These are phyloP conservation scores for Ogataea hybrid DNA, from an alignment of 1,139 yeast species.

Conservation along the genomic window DNA sequence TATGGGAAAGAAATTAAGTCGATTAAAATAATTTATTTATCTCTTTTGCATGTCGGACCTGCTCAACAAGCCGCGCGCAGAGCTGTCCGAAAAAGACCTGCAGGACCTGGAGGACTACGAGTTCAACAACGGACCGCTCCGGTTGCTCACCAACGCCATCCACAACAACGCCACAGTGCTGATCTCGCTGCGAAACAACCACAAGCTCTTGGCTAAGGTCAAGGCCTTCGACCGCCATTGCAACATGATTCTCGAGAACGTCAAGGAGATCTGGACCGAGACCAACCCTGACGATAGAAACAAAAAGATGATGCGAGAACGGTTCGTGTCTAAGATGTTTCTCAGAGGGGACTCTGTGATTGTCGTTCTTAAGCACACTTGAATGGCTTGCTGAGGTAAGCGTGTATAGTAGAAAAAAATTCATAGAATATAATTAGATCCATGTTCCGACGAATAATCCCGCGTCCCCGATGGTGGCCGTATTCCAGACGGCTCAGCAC, in stretches of 20 bases:
- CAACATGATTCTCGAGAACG: slow-evolving; percentile 88
- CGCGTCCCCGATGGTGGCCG: background rate
- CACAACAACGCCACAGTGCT: slow-evolving; percentile 73
- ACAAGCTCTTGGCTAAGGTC: slow-evolving; percentile 83
- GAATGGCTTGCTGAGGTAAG: slow-evolving; percentile 10
- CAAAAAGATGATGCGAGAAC: slow-evolving; percentile 71
- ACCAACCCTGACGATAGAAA: slow-evolving; percentile 33
- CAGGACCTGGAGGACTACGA: slow-evolving; percentile 87
- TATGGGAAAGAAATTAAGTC: slow-evolving; percentile 1
- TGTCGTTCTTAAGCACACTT: slow-evolving; percentile 48
- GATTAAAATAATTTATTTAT: too few species aligned
- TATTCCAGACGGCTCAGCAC: background rate
- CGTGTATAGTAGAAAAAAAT: slow-evolving; percentile 4
- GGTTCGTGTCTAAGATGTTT: slow-evolving; percentile 87
- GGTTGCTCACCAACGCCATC: slow-evolving; percentile 78
- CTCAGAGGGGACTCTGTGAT: slow-evolving; percentile 95
- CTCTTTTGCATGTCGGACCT: slow-evolving; percentile 13
- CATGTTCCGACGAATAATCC: slow-evolving; percentile 6
- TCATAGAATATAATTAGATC: slow-evolving; percentile 5
- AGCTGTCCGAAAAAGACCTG: slow-evolving; percentile 76
- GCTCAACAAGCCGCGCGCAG: slow-evolving; percentile 70
- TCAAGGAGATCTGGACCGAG: slow-evolving; percentile 59
- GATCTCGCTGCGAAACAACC: slow-evolving; percentile 89
- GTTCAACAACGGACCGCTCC: slow-evolving; percentile 87
- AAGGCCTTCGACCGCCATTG: slow-evolving; percentile 97